Conservation (phyloP, 1,284 basidiomycete genomes). For the Butyriboletus regius region DNA sequence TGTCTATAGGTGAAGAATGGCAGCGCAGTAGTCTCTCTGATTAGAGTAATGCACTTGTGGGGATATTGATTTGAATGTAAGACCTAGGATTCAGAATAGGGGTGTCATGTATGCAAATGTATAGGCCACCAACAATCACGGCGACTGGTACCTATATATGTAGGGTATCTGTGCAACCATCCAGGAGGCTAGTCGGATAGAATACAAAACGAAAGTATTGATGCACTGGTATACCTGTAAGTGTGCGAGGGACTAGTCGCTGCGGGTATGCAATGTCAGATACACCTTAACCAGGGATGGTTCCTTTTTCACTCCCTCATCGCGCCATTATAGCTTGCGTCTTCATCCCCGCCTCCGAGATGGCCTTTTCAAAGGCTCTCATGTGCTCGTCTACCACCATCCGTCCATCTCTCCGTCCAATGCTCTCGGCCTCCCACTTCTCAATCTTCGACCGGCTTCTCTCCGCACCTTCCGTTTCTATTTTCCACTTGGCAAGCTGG, state of each 20-base stretch:
- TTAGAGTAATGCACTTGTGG: too few species aligned
- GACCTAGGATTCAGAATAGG: too few species aligned
- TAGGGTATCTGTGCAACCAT: neutral
- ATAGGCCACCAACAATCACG: neutral
- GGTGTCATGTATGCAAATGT: too few species aligned
- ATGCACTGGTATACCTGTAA: slow-evolving; percentile 18
- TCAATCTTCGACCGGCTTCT: slow-evolving; percentile 65
- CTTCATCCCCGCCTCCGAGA: slow-evolving; percentile 62
- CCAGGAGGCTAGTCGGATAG: neutral
- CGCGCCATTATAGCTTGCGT: slow-evolving; percentile 69
- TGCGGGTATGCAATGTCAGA: slow-evolving; percentile 3
- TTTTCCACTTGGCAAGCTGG: slow-evolving; percentile 66
- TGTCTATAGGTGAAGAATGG: neutral
- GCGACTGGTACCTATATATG: neutral
- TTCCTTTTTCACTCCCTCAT: slow-evolving; percentile 9
- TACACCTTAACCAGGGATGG: neutral
- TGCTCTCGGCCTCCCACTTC: slow-evolving; percentile 61
- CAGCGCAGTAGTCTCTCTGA: neutral
- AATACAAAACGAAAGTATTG: slow-evolving; percentile 25
- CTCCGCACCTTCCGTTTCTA: slow-evolving; percentile 75
- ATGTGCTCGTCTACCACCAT: slow-evolving; percentile 67
- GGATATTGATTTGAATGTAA: too few species aligned
- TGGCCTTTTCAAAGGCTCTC: slow-evolving; percentile 60
- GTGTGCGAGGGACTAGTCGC: slow-evolving; percentile 7
- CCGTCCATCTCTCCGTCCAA: slow-evolving; percentile 48